phyloP scores from a whole-genome alignment of 1,284 basidiomycete species.

The Ceratobasidium theobromae region DNA sequence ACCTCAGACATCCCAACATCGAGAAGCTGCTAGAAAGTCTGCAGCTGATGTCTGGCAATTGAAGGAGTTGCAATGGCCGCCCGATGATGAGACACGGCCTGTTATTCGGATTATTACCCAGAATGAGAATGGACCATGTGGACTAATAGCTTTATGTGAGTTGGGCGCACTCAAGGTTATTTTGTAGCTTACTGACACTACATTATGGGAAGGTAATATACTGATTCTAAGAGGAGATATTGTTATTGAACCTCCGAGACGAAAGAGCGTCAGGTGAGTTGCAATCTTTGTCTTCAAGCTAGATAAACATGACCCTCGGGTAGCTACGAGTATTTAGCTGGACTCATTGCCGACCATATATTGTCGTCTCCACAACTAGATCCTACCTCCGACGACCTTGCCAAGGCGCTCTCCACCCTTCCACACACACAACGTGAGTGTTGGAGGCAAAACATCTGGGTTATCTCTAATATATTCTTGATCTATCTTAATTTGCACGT shows the following conservation, averaged over 20 bases:
- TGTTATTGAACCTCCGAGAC: conserved; percentile 61
- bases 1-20: not conserved
- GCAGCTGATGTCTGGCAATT: conserved; percentile 75
- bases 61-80: conserved; percentile 57
- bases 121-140: conserved; percentile 84
- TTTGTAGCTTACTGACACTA: conserved; percentile 19
- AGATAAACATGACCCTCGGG: not conserved
- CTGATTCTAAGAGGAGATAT: conserved; percentile 78
- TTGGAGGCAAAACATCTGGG: not conserved
- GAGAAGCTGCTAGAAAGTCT: conserved; percentile 36
- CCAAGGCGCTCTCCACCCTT: conserved; percentile 77
- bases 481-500: no score
- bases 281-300: not conserved
- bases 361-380: conserved; percentile 56
- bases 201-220: conserved; percentile 64
- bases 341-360: conserved; percentile 81
- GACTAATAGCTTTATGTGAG: conserved; percentile 82
- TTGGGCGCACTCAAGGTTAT: conserved; percentile 17
- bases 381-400: conserved; percentile 57
- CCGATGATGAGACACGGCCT: conserved; percentile 43
- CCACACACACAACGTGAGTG: conserved; percentile 76
- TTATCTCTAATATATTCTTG: no score
- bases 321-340: conserved; percentile 80
- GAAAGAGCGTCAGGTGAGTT: conserved; percentile 54
- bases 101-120: conserved; percentile 73